Conservation (phyloP, 1,284 basidiomycete genomes). For the Phylloboletellus chloephorus region DNA sequence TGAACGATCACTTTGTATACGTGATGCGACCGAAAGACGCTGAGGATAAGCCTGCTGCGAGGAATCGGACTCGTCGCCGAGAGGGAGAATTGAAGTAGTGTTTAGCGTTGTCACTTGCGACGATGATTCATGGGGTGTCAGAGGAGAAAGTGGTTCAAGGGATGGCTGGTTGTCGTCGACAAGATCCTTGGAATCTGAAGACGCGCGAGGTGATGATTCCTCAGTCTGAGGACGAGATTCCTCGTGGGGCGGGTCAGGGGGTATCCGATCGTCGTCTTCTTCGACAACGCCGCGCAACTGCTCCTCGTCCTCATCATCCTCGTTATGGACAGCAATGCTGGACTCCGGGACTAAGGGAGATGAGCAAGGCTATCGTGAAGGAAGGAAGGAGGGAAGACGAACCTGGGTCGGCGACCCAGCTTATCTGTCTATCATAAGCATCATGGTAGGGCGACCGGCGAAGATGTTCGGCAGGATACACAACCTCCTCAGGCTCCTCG, state of each 20-base stretch:
- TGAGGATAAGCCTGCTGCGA: conserved; percentile 47
- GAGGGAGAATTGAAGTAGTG: conserved; percentile 35
- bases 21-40: conserved; percentile 57
- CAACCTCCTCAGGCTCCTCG: conserved; percentile 45
- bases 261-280: conserved; percentile 40
- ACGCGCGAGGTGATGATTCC: conserved; percentile 46
- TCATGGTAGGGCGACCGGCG: conserved; percentile 43
- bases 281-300: conserved; percentile 30
- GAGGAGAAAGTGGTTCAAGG: conserved; percentile 41
- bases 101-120: conserved; percentile 44
- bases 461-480: conserved; percentile 47
- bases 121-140: conserved; percentile 47
- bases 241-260: conserved; percentile 36
- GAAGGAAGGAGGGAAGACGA: conserved; percentile 23
- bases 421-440: conserved; percentile 59
- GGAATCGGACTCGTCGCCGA: conserved; percentile 45
- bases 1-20: conserved; percentile 50
- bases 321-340: conserved; percentile 57
- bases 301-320: conserved; percentile 45
- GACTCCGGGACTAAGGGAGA: conserved; percentile 43
- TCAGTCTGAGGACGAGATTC: conserved; percentile 37
- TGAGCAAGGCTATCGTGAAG: conserved; percentile 10
- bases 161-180: conserved; percentile 58
- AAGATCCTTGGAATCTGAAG: conserved; percentile 49
- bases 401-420: conserved; percentile 72